phyloP scores from a whole-genome alignment of 2,329 filamentous ascomycete genomes.

The Fusarium miscanthi region DNA sequence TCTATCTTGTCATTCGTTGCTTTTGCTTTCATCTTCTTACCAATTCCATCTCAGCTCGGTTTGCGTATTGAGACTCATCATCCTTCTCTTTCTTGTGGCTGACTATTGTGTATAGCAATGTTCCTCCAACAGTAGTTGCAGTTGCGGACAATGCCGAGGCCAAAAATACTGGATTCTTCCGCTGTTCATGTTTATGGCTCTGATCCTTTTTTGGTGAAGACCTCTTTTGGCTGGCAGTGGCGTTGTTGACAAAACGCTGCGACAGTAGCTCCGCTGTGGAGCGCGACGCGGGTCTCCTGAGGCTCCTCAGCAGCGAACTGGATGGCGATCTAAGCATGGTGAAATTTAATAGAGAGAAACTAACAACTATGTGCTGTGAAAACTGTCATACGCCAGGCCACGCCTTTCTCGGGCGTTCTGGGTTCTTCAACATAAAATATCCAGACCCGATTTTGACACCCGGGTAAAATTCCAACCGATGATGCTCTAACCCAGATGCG shows the following conservation, averaged over 20 bases:
- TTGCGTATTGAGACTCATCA: neutral
- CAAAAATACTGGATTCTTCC: fast-evolving
- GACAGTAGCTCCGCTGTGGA: neutral
- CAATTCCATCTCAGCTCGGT: neutral
- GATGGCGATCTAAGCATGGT: no score
- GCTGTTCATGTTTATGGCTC: neutral
- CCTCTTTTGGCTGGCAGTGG: no score
- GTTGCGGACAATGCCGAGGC: conserved; percentile 5
- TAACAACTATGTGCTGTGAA: no score
- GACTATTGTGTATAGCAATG: neutral
- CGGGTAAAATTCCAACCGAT: neutral
- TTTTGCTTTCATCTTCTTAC: neutral
- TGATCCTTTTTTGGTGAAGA: no score
- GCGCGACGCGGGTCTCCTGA: no score
- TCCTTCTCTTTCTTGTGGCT: neutral
- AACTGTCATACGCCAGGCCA: no score
- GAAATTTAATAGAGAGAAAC: no score
- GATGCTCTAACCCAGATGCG: neutral
- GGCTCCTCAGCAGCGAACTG: no score
- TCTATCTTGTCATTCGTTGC: fast-evolving
- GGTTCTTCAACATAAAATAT: neutral
- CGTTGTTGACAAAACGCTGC: no score
- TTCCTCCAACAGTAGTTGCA: neutral
- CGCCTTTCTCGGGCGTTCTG: no score
- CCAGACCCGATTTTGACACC: neutral